These are phyloP conservation scores for Metschnikowia gruessii DNA, from an alignment of 805 yeast genomes.

Conservation along the genomic window DNA sequence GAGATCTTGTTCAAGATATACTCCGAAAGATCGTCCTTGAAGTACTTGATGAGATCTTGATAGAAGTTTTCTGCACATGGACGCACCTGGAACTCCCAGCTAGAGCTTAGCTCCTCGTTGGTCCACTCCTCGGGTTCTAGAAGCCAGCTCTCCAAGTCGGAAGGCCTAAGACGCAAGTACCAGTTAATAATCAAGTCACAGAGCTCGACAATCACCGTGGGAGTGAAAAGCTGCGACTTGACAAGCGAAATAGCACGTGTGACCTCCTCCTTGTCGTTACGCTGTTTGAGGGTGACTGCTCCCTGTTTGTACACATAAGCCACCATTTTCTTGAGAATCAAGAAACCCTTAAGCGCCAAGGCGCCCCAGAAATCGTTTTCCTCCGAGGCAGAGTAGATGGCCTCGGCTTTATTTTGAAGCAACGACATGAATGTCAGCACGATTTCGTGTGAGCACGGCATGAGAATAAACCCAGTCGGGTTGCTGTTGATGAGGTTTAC, in stretches of 20 bases:
- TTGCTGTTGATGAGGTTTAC: conserved; percentile 54
- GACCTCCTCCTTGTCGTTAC: conserved; percentile 63
- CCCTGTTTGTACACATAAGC: conserved; percentile 63
- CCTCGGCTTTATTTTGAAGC: conserved; percentile 61
- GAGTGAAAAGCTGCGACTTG: conserved; percentile 55
- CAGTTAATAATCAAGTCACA: conserved; percentile 66
- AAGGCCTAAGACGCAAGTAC: conserved; percentile 71
- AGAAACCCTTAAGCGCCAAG: conserved; percentile 61
- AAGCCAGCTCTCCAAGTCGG: conserved; percentile 79
- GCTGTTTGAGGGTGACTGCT: conserved; percentile 60
- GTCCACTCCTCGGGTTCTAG: conserved; percentile 93
- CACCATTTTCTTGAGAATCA: conserved; percentile 62
- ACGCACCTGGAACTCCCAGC: conserved; percentile 80
- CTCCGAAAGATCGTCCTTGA: conserved; percentile 52
- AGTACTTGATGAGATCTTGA: conserved; percentile 65
- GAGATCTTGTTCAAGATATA: conserved; percentile 60
- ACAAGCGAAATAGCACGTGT: conserved; percentile 53
- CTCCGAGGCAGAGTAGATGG: conserved; percentile 55
- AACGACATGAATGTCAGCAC: conserved; percentile 58
- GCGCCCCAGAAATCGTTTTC: conserved; percentile 72
- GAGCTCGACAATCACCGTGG: conserved; percentile 52
- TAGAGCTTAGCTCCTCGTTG: conserved; percentile 68
- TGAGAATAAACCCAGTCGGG: conserved; percentile 67
- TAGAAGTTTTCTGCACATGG: conserved; percentile 87
- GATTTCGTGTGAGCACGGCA: conserved; percentile 62